A percentile compares a stretch with the other conserved stretches of the same genome.
phyloP scores from a whole-genome alignment of 2,329 filamentous ascomycete genomes.

The Diatrype stigma region DNA sequence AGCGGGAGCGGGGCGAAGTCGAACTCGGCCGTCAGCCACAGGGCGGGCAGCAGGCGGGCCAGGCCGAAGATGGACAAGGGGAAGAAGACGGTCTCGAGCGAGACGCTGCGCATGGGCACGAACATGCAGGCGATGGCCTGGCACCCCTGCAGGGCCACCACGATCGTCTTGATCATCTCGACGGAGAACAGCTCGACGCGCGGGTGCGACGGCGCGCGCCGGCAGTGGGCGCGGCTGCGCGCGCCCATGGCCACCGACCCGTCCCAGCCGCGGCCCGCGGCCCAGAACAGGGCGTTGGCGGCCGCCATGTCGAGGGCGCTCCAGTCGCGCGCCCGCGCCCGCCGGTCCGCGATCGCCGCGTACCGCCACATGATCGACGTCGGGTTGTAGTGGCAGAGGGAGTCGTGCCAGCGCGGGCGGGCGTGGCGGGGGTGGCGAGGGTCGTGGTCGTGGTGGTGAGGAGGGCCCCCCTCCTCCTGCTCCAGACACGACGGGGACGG shows the following conservation, averaged over 20 bases:
- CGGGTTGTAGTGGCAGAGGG: not conserved
- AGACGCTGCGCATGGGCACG: not conserved
- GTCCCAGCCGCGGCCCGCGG: constrained; percentile 23
- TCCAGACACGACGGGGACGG: not conserved
- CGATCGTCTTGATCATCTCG: constrained; percentile 11
- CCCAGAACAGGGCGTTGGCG: constrained; percentile 27
- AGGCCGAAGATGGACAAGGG: constrained; percentile 15
- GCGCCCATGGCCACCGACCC: constrained; percentile 19
- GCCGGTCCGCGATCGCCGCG: constrained; percentile 25
- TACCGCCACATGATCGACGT: constrained; percentile 10
- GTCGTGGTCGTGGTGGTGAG: no score
- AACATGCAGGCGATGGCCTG: constrained; percentile 2
- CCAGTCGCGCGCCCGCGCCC: constrained; percentile 22
- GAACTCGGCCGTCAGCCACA: constrained; percentile 18
- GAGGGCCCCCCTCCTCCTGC: no score
- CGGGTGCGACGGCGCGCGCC: constrained; percentile 1
- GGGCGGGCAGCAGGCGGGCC: constrained; percentile 12
- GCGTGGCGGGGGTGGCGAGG: no score
- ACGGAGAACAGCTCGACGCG: constrained; percentile 6
- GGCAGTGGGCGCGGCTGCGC: constrained; percentile 5
- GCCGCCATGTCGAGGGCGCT: constrained; percentile 19
- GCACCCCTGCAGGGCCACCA: constrained; percentile 9
- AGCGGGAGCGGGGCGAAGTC: not conserved
- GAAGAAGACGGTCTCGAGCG: constrained; percentile 12
- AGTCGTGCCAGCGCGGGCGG: not conserved